These are phyloP conservation scores for Colletotrichum sp. DNA, from an alignment of 2,329 filamentous ascomycete species.

Conservation along the genomic window DNA sequence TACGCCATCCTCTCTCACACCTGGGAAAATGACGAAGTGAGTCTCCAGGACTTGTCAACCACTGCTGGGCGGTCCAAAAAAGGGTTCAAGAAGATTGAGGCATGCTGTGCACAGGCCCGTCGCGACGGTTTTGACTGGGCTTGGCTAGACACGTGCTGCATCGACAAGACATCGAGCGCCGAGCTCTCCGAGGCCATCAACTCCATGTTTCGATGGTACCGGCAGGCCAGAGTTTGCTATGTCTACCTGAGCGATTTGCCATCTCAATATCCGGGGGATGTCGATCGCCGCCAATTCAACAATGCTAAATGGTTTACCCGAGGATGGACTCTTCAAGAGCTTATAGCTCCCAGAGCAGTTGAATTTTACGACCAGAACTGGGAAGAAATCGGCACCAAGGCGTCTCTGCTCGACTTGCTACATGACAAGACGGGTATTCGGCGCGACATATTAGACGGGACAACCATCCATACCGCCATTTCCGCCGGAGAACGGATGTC, in stretches of 20 bases:
- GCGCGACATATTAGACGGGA: neutral
- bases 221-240: slow-evolving; percentile 29
- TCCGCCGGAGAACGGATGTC: neutral
- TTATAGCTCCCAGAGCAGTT: slow-evolving; percentile 31
- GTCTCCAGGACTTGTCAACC: slow-evolving; percentile 16
- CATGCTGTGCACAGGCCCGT: slow-evolving; percentile 23
- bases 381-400: slow-evolving; percentile 29
- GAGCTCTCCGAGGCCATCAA: slow-evolving; percentile 33
- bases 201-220: slow-evolving; percentile 26
- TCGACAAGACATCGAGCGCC: slow-evolving; percentile 31
- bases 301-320: slow-evolving; percentile 25
- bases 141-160: slow-evolving; percentile 35
- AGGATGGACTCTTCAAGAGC: slow-evolving; percentile 34
- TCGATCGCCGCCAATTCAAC: neutral
- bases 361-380: slow-evolving; percentile 32
- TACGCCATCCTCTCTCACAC: slow-evolving; percentile 38
- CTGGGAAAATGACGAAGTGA: slow-evolving; percentile 32
- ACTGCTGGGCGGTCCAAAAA: neutral
- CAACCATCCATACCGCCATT: neutral
- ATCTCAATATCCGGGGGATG: neutral
- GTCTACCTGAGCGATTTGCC: slow-evolving; percentile 21
- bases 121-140: slow-evolving; percentile 26
- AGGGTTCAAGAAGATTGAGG: slow-evolving; percentile 26
- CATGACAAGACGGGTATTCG: neutral
- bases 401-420: neutral